Evolutionary conservation across 2,329 filamentous ascomycete genomes (phyloP).

Genomic region (Penicillium frequentans): DNA sequence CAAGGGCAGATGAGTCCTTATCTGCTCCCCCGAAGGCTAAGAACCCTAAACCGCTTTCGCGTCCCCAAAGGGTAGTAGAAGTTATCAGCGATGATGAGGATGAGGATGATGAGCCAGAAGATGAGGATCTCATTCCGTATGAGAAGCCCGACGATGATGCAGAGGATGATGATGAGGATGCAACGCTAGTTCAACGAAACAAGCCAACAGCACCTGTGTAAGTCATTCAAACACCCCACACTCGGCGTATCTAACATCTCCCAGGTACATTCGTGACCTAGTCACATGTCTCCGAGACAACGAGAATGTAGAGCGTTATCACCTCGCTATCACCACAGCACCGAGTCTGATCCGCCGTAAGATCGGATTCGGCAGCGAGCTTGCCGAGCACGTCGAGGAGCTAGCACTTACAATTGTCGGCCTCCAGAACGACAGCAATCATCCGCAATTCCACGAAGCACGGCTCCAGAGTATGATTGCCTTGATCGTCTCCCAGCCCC

Average conservation of each 20-base stretch:
- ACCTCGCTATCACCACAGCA: constrained; percentile 74
- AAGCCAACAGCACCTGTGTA: constrained; percentile 79
- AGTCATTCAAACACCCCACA: constrained; percentile 19
- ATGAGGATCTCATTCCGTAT: constrained; percentile 73
- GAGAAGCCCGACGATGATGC: constrained; percentile 83
- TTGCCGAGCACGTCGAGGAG: constrained; percentile 79
- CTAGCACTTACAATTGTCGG: constrained; percentile 75
- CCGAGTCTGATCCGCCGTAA: constrained; percentile 83
- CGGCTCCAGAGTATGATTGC: constrained; percentile 80
- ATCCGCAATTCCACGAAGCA: constrained; percentile 73
- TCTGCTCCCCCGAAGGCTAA: constrained; percentile 13
- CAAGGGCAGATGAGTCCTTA: constrained; percentile 12
- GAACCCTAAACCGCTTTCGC: constrained; percentile 6
- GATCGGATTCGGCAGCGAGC: constrained; percentile 81
- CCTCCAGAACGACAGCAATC: constrained; percentile 80
- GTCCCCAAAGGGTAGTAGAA: constrained; percentile 51
- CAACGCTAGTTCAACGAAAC: constrained; percentile 78
- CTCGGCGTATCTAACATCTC: constrained; percentile 7
- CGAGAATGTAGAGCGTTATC: constrained; percentile 82
- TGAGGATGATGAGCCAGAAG: constrained; percentile 53
- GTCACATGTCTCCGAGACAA: constrained; percentile 75
- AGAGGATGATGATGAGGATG: constrained; percentile 91
- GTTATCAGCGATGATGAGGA: constrained; percentile 57
- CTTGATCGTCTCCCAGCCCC: constrained; percentile 72
- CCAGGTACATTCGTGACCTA: constrained; percentile 76